phyloP scores from a whole-genome alignment of 106 monocot species.

The Triglochin maritima region DNA sequence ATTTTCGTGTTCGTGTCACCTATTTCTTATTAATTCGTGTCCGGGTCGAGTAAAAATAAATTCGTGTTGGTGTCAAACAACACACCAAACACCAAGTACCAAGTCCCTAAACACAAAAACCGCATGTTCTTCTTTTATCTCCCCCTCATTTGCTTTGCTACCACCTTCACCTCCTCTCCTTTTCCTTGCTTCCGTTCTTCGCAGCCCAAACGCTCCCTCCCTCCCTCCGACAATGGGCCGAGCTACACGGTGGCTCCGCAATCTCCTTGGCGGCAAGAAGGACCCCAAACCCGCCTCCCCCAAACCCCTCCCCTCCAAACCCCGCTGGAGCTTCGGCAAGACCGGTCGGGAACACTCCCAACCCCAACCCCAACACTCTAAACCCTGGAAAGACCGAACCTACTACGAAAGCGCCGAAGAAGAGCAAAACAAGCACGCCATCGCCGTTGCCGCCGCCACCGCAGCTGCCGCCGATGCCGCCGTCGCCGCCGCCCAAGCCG shows the following conservation, averaged over 20 bases:
- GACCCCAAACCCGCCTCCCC: not conserved
- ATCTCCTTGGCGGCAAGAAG: constrained; percentile 8
- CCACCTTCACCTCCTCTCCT: not conserved
- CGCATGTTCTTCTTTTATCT: not conserved
- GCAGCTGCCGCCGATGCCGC: constrained; percentile 73
- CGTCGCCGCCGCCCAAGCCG: constrained; percentile 63
- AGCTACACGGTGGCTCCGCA: constrained; percentile 18
- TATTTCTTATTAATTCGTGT: no score
- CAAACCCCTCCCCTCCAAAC: not conserved
- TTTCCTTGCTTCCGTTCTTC: not conserved
- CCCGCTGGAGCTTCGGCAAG: constrained; percentile 12
- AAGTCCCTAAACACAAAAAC: no score
- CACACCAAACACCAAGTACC: no score
- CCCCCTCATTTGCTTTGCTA: not conserved
- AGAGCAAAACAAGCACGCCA: constrained; percentile 89
- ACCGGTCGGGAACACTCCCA: not conserved
- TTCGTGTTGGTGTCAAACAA: no score
- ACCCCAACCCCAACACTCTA: no score
- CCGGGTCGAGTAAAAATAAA: no score
- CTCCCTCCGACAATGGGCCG: constrained; percentile 9
- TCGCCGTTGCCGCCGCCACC: constrained; percentile 84
- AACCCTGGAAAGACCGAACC: not conserved
- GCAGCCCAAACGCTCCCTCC: not conserved
- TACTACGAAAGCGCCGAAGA: constrained; percentile 58
- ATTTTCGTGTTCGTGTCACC: no score